phyloP scores from a whole-genome alignment of 2,329 filamentous ascomycete genomes.

The Grosmannia huntii region DNA sequence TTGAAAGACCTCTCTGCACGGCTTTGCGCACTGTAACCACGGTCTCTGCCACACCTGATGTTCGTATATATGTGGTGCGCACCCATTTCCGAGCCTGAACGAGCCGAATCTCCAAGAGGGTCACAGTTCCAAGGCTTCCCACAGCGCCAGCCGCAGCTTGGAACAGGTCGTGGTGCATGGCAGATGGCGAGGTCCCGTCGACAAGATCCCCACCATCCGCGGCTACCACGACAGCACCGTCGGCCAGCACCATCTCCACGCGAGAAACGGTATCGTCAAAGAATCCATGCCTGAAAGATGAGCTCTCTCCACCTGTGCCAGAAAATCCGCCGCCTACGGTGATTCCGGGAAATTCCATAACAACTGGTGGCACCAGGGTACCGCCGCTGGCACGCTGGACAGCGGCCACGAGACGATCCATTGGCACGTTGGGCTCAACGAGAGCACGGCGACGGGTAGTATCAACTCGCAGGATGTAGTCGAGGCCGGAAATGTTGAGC shows the following conservation, averaged over 20 bases:
- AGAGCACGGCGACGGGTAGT: constrained; percentile 40
- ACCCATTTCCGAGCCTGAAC: constrained; percentile 48
- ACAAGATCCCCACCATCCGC: not conserved
- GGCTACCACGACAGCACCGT: constrained; percentile 48
- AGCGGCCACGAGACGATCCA: constrained; percentile 54
- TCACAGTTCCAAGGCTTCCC: constrained; percentile 54
- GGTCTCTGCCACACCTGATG: constrained; percentile 32
- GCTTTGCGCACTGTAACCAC: constrained; percentile 35
- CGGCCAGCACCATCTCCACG: constrained; percentile 56
- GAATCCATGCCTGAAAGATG: constrained; percentile 55
- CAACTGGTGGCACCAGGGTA: constrained; percentile 50
- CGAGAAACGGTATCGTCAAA: constrained; percentile 51
- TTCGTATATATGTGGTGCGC: constrained; percentile 46
- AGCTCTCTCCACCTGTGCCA: constrained; percentile 59
- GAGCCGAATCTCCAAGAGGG: constrained; percentile 50
- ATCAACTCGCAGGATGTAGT: constrained; percentile 52
- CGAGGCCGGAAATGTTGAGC: constrained; percentile 53
- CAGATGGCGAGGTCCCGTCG: constrained; percentile 3
- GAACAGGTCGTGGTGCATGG: constrained; percentile 43
- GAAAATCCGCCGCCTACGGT: constrained; percentile 60
- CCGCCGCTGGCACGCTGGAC: constrained; percentile 43
- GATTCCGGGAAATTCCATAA: constrained; percentile 67
- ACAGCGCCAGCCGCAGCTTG: constrained; percentile 51
- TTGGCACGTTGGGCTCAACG: constrained; percentile 63
- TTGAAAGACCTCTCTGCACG: constrained; percentile 17